Evolutionary conservation across 73 alveolate species (phyloP).

Genomic region (Tetrahymena borealis): DNA sequence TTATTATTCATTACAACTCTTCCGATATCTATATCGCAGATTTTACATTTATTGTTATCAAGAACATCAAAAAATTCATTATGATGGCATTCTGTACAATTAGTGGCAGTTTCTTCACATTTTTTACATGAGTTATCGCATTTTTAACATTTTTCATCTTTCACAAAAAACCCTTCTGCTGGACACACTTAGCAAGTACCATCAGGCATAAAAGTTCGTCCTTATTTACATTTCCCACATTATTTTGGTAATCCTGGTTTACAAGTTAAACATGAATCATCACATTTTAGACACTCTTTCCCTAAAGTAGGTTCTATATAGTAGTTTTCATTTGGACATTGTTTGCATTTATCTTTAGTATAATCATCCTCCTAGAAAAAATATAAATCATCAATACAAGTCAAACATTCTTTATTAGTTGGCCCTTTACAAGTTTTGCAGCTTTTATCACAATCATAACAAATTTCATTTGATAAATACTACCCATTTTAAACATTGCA

Average conservation of each 20-base stretch:
- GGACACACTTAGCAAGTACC: neutral
- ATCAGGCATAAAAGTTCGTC: neutral
- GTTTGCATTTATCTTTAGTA: neutral
- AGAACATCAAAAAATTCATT: neutral
- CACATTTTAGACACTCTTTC: neutral
- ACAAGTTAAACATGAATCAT: neutral
- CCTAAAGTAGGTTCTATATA: neutral
- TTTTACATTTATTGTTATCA: neutral
- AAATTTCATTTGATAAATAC: neutral
- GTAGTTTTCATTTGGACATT: neutral
- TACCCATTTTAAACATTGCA: neutral
- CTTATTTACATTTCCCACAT: neutral
- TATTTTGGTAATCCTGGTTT: neutral
- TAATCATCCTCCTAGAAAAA: neutral
- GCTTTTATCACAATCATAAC: neutral
- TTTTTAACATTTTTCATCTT: neutral
- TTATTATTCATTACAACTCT: neutral
- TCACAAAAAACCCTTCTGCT: neutral
- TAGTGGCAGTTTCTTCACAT: neutral
- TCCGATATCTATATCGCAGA: neutral
- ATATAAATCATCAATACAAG: neutral
- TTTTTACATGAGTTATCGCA: neutral
- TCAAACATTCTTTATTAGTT: neutral
- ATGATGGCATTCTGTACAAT: neutral
- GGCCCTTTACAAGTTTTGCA: neutral